Percentiles rank a stretch among this genome's conserved stretches.
Evolutionary conservation across 140 eudicot species (phyloP).

Genomic region (Senecio squalidus): DNA sequence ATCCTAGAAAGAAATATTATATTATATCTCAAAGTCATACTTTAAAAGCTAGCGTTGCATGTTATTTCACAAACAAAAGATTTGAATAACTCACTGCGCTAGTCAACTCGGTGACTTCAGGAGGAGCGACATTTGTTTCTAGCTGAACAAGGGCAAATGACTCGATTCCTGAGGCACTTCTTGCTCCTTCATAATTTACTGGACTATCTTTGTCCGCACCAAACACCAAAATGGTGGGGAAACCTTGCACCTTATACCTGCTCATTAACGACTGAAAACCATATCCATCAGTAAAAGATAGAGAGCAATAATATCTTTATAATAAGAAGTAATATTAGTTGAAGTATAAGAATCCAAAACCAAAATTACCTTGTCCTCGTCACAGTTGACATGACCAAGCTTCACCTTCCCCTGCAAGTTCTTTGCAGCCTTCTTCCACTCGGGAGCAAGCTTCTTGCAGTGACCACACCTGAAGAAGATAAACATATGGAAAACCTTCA

Average conservation of each 20-base stretch:
- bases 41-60: too few relatives aligned
- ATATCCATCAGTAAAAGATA: slow-evolving; percentile 27
- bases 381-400: slow-evolving; percentile 93
- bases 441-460: slow-evolving; percentile 99
- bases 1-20: too few relatives aligned
- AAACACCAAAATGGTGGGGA: slow-evolving; percentile 88
- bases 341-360: neutral
- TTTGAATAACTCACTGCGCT: too few relatives aligned
- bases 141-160: too few relatives aligned
- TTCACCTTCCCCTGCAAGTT: slow-evolving; percentile 91
- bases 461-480: slow-evolving; percentile 79
- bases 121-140: too few relatives aligned
- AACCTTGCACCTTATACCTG: slow-evolving; percentile 86
- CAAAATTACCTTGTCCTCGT: slow-evolving; percentile 71
- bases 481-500: neutral
- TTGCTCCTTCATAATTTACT: slow-evolving; percentile 71
- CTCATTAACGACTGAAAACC: slow-evolving; percentile 77
- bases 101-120: too few relatives aligned
- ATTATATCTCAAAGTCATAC: too few relatives aligned
- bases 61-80: too few relatives aligned
- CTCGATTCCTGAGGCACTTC: too few relatives aligned
- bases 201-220: slow-evolving; percentile 96
- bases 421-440: slow-evolving; percentile 96
- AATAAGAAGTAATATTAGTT: neutral
- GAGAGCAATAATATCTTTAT: neutral